Base-by-base conservation (phyloP, 192 early-diverging fungal genomes). In the Coemansia furcata region DNA sequence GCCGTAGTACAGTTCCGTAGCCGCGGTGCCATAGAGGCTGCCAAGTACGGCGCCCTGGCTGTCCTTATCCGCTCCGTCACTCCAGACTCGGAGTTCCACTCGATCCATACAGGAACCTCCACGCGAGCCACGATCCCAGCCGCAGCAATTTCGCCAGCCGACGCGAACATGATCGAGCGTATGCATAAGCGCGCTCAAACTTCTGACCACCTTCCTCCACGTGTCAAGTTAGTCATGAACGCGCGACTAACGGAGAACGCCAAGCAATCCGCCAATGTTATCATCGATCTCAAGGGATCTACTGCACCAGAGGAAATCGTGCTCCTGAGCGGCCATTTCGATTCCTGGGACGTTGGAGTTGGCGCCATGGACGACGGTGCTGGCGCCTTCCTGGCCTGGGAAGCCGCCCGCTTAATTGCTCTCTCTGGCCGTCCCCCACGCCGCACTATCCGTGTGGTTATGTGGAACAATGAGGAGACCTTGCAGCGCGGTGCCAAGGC, bases 391-490 rank as follows among this genome's bases (percentile, higher is more conserved):
- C 66, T 86, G 65, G 80, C 75, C 4, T 81, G 78, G 78, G 78
- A 84, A 49, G 83, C 83, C 0, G 69, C 72, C 23, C 72, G 78
- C 0, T 60, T 84, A 26, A 59, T 88, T 15, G 66, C 74, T 2
- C 65, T 68, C 29, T 42, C 69, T 9, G 76, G 76, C 14, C 71
- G 66, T 12, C 65, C 67, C 30, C 83, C 86, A 43, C 78, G 77
- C 6, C 82, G 85, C 40, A 86, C 87, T 19, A 78, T 88, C 36
- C 87, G 87, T 11, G 79, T 84, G 15, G 87, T 88, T 1, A 85
- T 87, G 76, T 88, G 82, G 82, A 87, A 83, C 65, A 85, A 85
- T 52, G 87, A 88, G 61, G 87, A 88, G 65, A 87, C 84, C 11
- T 76, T 78, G 46, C 79, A 83, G 52, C 78, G 81, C 30, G 87